Base-by-base conservation (phyloP, 2,329 filamentous ascomycete genomes). In the Phyllosticta citriasiana region DNA sequence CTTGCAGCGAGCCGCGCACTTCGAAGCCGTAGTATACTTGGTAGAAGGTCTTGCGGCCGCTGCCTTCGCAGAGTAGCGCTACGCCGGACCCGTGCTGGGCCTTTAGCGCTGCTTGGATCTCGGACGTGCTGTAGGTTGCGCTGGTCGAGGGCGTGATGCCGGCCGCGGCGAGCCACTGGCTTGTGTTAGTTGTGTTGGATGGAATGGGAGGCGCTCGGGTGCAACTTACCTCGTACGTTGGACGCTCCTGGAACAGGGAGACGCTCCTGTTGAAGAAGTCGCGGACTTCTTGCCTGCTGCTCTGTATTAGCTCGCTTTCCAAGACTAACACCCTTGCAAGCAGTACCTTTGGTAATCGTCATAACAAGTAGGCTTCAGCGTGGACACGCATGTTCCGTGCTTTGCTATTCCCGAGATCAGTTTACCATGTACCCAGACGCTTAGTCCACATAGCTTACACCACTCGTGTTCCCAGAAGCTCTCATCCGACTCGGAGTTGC, bases 341-440 rank as follows among this genome's bases (percentile, higher is more conserved):
- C 9, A 40, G 10, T 40, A 40, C 0, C 80, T 72, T 60, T 78
- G 73, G 67, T 82, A 81, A 61, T 80, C 74, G 47, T 76, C 75
- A 74, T 89, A 89, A 78, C 87, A 89, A 22, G 74, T 68, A 0
- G 85, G 81, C 2, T 85, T 75, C 54, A 89, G 80, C 0, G 87
- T 89, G 69, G 83, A 85, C 68, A 89, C 84, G 74, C 87, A 89
- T 12, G 86, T 88, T 33, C 88, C 87, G 71, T 89, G 86, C 71
- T 88, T 88, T 71, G 33, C 33, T 40, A 5, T 40, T 4, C 27
- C 27, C 33, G 1, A 40, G 33, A 12, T 16, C 33, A 40, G 33
- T 40, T 16, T 9, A 6, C 14, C 6, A 12, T 16, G 8, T 16
- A 4, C 10, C 33, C 33, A 40, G 33, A 10, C 16, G 14, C 4